Conservation (phyloP, 257 asterid genomes). For the Solanum etuberosum region DNA sequence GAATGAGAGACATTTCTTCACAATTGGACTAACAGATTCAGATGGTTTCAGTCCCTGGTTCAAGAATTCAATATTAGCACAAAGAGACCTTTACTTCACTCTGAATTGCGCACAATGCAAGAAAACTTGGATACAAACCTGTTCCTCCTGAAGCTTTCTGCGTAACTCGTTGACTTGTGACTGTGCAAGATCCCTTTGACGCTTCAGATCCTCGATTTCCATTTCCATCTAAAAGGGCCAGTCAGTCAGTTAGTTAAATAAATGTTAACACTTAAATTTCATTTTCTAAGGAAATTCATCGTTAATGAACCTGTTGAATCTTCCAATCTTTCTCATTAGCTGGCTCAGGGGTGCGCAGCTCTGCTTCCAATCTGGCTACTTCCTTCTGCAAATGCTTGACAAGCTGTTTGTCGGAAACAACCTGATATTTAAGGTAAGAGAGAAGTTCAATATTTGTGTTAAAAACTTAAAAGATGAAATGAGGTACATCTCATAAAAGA, state of each 20-base stretch:
- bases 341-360: slow-evolving; percentile 73
- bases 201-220: slow-evolving; percentile 88
- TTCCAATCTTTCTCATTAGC: slow-evolving; percentile 59
- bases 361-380: slow-evolving; percentile 93
- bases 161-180: slow-evolving; percentile 77
- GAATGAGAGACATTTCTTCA: slow-evolving; percentile 84
- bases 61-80: slow-evolving; percentile 1
- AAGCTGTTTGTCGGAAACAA: slow-evolving; percentile 80
- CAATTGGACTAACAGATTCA: slow-evolving; percentile 41
- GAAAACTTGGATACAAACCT: slow-evolving; percentile 27
- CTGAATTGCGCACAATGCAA: neutral
- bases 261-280: neutral
- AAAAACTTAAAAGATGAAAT: neutral
- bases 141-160: slow-evolving; percentile 61
- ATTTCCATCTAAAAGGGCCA: slow-evolving; percentile 56
- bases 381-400: slow-evolving; percentile 95
- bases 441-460: neutral
- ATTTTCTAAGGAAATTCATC: neutral
- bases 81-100: neutral
- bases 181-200: slow-evolving; percentile 87
- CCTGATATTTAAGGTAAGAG: slow-evolving; percentile 28
- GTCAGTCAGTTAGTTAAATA: neutral
- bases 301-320: slow-evolving; percentile 58
- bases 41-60: slow-evolving; percentile 35
- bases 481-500: neutral